Percentiles rank a stretch among this genome's conserved stretches.
These are phyloP conservation scores for Ustilago shanxiensis DNA, from an alignment of 1,284 basidiomycete genomes.

Conservation along the genomic window DNA sequence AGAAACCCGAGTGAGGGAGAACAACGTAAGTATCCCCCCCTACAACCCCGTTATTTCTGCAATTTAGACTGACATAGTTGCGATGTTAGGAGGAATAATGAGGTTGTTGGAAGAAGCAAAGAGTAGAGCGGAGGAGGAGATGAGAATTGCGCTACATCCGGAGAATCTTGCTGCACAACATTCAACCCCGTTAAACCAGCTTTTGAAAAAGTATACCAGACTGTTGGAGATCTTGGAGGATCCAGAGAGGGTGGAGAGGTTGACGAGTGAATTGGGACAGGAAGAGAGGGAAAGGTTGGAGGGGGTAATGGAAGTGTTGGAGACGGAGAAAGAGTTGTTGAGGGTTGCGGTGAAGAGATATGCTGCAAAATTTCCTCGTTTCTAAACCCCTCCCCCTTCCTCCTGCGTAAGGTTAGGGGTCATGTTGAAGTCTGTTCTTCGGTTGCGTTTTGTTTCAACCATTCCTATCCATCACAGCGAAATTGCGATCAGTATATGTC, in stretches of 20 bases:
- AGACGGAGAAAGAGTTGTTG: conserved; percentile 6
- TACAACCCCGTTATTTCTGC: background rate
- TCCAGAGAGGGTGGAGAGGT: background rate
- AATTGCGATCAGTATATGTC: no score
- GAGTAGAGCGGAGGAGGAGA: background rate
- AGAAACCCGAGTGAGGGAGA: background rate
- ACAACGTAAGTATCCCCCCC: conserved; percentile 4
- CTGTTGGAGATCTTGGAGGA: background rate
- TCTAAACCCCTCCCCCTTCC: no score
- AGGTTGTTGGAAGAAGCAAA: background rate
- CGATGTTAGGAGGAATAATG: background rate
- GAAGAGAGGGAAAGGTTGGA: conserved; percentile 3
- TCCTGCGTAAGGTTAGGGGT: no score
- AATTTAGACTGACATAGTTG: no score
- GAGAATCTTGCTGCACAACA: conserved; percentile 22
- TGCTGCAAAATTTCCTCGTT: conserved; percentile 1
- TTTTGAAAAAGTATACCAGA: background rate
- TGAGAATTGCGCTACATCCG: conserved; percentile 21
- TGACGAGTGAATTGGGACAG: conserved; percentile 6
- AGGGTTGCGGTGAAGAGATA: background rate
- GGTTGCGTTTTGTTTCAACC: conserved; percentile 35
- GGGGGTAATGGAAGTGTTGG: background rate
- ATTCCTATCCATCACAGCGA: conserved; percentile 30
- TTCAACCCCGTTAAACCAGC: background rate
- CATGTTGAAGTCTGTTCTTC: background rate